Conservation (phyloP, 2,329 filamentous ascomycete genomes). For the Hypoxylon sp. region DNA sequence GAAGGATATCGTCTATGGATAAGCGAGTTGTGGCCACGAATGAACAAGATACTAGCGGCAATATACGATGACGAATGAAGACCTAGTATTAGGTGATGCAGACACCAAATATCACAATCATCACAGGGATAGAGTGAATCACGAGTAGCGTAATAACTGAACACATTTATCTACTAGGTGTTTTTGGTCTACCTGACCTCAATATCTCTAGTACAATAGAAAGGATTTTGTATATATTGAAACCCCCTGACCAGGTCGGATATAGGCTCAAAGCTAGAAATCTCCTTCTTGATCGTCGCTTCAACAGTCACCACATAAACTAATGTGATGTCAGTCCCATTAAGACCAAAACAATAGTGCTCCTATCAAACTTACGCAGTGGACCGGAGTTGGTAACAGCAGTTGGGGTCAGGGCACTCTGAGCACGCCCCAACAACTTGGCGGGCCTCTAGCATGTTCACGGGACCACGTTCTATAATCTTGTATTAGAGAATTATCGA, state of each 20-base stretch:
- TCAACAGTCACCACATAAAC: not conserved
- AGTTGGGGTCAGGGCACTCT: conserved; percentile 1
- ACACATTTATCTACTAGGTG: not conserved
- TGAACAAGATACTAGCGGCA: not conserved
- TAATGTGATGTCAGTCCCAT: not conserved
- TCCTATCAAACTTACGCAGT: not conserved
- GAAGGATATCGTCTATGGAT: not conserved
- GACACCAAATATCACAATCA: not conserved
- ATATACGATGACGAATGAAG: not conserved
- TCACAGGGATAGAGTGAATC: not conserved
- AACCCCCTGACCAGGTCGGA: not conserved
- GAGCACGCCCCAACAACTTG: not conserved
- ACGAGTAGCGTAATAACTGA: not conserved
- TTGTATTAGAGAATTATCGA: not conserved
- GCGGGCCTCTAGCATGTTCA: not conserved
- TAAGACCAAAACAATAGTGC: not conserved
- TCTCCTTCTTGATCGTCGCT: not conserved
- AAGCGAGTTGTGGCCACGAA: not conserved
- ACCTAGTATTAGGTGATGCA: not conserved
- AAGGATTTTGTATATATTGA: not conserved
- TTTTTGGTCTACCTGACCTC: not conserved
- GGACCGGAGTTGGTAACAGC: conserved; percentile 1
- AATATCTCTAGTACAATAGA: not conserved
- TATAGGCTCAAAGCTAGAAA: not conserved
- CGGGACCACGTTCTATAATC: not conserved